phyloP scores from a whole-genome alignment of 306 rosid genomes.

The Rosa persica region DNA sequence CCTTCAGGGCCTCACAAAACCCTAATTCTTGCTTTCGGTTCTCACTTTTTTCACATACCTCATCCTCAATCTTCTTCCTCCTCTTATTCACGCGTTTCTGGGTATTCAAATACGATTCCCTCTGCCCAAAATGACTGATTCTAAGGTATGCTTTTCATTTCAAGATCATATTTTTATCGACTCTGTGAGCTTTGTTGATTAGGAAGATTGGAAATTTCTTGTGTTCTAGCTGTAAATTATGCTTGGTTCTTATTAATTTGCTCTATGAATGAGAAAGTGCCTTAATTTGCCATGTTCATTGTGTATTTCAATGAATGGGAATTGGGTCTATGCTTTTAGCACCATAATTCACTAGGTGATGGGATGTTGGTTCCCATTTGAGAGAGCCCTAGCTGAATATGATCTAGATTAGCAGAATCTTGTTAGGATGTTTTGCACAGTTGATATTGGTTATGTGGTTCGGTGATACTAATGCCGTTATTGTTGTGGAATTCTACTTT shows the following conservation, averaged over 20 bases:
- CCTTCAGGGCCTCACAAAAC: slow-evolving; percentile 74
- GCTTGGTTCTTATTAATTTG: not conserved
- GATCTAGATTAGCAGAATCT: not conserved
- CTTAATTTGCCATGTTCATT: not conserved
- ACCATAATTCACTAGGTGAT: too few relatives aligned
- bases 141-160: slow-evolving; percentile 43
- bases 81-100: slow-evolving; percentile 22
- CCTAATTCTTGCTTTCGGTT: slow-evolving; percentile 57
- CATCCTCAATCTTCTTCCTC: slow-evolving; percentile 9
- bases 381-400: not conserved
- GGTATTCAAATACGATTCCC: slow-evolving; percentile 4
- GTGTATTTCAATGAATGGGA: not conserved
- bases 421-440: not conserved
- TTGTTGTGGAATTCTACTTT: not conserved
- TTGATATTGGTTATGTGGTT: not conserved
- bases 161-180: not conserved
- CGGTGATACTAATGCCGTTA: not conserved
- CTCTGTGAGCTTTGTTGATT: not conserved
- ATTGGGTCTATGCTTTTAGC: not conserved
- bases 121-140: slow-evolving; percentile 50
- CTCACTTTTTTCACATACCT: slow-evolving; percentile 35
- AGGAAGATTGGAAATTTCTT: not conserved
- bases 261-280: not conserved
- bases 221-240: not conserved
- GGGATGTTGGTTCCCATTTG: too few relatives aligned